Percentiles rank a stretch among this genome's conserved stretches.
These are phyloP conservation scores for Grammothele lineata DNA, from an alignment of 768 basidiomycete genomes.

Conservation along the genomic window DNA sequence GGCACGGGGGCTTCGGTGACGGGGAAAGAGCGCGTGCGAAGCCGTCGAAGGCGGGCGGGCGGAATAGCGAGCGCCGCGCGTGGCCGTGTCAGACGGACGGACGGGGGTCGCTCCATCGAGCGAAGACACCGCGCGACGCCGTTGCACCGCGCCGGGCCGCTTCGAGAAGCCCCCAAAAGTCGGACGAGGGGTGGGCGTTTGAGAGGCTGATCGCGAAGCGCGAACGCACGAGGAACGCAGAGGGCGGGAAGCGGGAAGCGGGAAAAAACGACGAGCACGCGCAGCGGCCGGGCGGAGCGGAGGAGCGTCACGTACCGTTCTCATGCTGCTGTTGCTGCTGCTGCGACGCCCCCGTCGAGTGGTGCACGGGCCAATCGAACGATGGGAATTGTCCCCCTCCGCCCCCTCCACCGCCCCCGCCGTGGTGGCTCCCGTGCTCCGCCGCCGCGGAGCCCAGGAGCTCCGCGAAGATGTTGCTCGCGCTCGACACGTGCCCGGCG, in stretches of 20 bases:
- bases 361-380: conserved; percentile 26
- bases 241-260: neutral
- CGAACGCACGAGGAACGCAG: neutral
- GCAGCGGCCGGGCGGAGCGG: no score
- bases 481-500: conserved; percentile 8
- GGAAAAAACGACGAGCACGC: neutral
- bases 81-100: no score
- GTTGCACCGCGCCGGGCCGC: no score
- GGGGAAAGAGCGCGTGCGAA: no score
- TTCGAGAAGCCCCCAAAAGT: neutral
- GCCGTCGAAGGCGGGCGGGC: no score
- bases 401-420: conserved; percentile 4
- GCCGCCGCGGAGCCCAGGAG: conserved; percentile 14
- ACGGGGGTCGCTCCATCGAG: no score
- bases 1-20: no score
- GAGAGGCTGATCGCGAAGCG: no score
- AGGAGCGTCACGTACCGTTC: conserved; percentile 12
- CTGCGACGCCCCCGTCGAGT: conserved; percentile 7
- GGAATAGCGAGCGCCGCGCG: no score
- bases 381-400: conserved; percentile 5
- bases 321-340: conserved; percentile 11
- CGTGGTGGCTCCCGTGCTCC: conserved; percentile 10
- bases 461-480: conserved; percentile 21
- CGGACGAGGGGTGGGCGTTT: no score
- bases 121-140: no score